Evolutionary conservation across 495 filamentous ascomycete species (phyloP).

Genomic region (Penicillium mononematosum): DNA sequence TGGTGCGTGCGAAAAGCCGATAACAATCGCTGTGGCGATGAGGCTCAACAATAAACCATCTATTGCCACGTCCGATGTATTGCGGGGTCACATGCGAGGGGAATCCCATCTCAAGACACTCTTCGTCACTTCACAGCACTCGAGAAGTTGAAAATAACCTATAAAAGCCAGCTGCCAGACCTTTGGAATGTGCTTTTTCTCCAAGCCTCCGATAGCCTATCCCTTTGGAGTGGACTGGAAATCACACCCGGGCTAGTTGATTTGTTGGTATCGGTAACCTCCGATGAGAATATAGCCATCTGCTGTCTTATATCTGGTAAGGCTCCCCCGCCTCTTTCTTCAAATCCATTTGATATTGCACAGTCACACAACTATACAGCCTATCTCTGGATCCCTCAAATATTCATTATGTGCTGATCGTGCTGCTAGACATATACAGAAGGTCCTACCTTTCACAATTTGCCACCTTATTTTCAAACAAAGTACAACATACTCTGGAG

Average conservation of each 20-base stretch:
- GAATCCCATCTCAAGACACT: not conserved
- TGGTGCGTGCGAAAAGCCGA: not conserved
- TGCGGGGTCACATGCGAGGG: not conserved
- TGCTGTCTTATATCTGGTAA: slow-evolving; percentile 19
- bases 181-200: not conserved
- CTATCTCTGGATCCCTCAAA: slow-evolving; percentile 14
- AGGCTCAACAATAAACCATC: not conserved
- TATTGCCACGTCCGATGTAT: slow-evolving; percentile 4
- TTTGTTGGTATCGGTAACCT: slow-evolving; percentile 12
- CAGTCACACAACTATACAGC: slow-evolving; percentile 13
- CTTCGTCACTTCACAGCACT: not conserved
- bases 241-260: slow-evolving; percentile 5
- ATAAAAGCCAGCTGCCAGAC: slow-evolving; percentile 6
- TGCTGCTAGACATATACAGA: not conserved
- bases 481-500: not conserved
- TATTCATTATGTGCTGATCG: slow-evolving; percentile 1
- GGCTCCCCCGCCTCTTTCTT: not conserved
- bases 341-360: slow-evolving; percentile 11
- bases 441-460: not conserved
- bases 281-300: slow-evolving; percentile 23
- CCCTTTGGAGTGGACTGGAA: not conserved
- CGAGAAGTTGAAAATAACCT: not conserved
- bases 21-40: not conserved
- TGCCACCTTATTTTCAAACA: not conserved
- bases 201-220: not conserved